Conservation (phyloP, 1,284 basidiomycete species). For the Ceratobasidium sp. region DNA sequence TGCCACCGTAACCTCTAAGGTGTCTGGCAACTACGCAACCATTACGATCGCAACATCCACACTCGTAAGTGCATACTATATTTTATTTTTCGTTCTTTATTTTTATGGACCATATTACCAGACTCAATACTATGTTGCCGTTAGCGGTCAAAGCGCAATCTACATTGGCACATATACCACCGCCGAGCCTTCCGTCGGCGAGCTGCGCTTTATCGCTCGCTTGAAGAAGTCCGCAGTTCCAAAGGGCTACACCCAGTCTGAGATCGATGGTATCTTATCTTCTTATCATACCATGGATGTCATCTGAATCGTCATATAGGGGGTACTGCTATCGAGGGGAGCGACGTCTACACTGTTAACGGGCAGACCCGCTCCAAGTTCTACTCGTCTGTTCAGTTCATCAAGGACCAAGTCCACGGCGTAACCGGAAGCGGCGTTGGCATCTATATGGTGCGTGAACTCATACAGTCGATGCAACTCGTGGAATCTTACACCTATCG, state of each 20-base stretch:
- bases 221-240: constrained; percentile 61
- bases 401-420: constrained; percentile 45
- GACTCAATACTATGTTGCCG: constrained; percentile 48
- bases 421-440: constrained; percentile 42
- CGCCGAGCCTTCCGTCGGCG: constrained; percentile 62
- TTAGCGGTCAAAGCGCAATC: constrained; percentile 42
- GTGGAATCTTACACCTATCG: not conserved
- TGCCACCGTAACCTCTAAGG: constrained; percentile 36
- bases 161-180: constrained; percentile 48
- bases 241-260: constrained; percentile 59
- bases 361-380: constrained; percentile 48
- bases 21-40: constrained; percentile 44
- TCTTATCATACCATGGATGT: too few relatives aligned
- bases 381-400: constrained; percentile 47
- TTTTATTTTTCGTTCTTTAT: not conserved
- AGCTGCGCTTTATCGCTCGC: constrained; percentile 66
- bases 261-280: constrained; percentile 56
- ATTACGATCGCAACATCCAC: constrained; percentile 38
- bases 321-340: constrained; percentile 46
- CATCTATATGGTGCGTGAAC: constrained; percentile 31
- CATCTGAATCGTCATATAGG: too few relatives aligned
- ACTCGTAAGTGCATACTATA: constrained; percentile 15
- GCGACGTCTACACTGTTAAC: constrained; percentile 40
- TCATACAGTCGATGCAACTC: not conserved
- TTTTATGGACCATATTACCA: not conserved